phyloP scores from a whole-genome alignment of 2,329 filamentous ascomycete genomes.

The Fusarium floridanum region DNA sequence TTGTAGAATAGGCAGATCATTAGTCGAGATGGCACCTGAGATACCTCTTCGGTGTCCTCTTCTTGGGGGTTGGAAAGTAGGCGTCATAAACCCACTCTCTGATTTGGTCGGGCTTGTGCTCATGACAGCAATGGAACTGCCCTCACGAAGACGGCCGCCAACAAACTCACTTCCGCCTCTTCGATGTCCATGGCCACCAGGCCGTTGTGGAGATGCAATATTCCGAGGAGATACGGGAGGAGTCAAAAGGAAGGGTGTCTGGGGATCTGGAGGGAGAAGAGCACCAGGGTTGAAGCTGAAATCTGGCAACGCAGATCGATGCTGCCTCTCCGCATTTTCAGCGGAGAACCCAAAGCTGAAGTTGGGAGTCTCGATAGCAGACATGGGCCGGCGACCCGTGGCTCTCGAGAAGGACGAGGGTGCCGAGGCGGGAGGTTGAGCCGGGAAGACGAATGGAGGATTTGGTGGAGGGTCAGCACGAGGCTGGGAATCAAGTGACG shows the following conservation, averaged over 20 bases:
- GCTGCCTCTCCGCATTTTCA: slow-evolving; percentile 46
- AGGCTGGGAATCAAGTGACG: slow-evolving; percentile 29
- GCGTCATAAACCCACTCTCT: slow-evolving; percentile 69
- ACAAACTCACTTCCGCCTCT: slow-evolving; percentile 90
- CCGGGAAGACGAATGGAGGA: slow-evolving; percentile 74
- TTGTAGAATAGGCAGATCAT: slow-evolving; percentile 81
- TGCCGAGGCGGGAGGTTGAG: slow-evolving; percentile 60
- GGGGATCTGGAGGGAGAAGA: slow-evolving; percentile 57
- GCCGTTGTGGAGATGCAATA: slow-evolving; percentile 68
- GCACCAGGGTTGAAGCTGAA: slow-evolving; percentile 70
- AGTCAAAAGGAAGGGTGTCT: slow-evolving; percentile 58
- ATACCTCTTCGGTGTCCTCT: slow-evolving; percentile 77
- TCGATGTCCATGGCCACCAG: slow-evolving; percentile 78
- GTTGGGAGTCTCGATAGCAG: slow-evolving; percentile 62
- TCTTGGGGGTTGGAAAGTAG: slow-evolving; percentile 66
- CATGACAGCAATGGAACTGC: slow-evolving; percentile 71
- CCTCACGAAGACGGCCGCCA: slow-evolving; percentile 74
- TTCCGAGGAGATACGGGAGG: slow-evolving; percentile 68
- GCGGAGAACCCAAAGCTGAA: slow-evolving; percentile 47
- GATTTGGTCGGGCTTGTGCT: slow-evolving; percentile 78
- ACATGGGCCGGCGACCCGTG: slow-evolving; percentile 65
- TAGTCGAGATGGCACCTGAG: slow-evolving; percentile 86
- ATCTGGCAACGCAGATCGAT: slow-evolving; percentile 60
- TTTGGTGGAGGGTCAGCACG: slow-evolving; percentile 64
- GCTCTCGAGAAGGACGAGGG: slow-evolving; percentile 63